Evolutionary conservation across 345 rosid species (phyloP).

Genomic region (Carallia pectinifolia): DNA sequence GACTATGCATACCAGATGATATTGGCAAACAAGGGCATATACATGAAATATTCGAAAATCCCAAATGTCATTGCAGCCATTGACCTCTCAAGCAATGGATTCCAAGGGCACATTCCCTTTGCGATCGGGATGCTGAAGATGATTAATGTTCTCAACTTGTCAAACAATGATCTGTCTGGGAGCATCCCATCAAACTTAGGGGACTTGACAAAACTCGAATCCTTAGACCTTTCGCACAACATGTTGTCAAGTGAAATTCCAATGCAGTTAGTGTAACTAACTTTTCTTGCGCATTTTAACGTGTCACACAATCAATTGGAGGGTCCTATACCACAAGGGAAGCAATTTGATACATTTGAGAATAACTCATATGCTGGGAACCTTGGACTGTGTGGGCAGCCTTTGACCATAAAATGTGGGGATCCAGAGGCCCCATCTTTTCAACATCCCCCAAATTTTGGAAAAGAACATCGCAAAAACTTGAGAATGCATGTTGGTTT

Average conservation of each 20-base stretch:
- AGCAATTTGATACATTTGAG: neutral
- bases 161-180: neutral
- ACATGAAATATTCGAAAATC: neutral
- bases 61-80: neutral
- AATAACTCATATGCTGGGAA: neutral
- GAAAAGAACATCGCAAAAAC: no score
- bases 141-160: neutral
- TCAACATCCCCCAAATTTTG: neutral
- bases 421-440: neutral
- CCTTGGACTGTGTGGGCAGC: neutral
- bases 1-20: neutral
- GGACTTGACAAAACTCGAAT: neutral
- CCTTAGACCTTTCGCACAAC: slow-evolving; percentile 2
- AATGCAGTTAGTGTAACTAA: neutral
- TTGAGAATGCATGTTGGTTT: neutral
- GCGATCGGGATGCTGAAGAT: neutral
- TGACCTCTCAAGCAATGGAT: slow-evolving; percentile 12
- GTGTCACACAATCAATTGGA: neutral
- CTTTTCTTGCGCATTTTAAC: neutral
- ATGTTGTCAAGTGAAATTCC: neutral
- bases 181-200: neutral
- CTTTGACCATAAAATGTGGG: neutral
- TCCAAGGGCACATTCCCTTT: slow-evolving; percentile 1
- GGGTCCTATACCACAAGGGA: neutral
- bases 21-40: slow-evolving; percentile 1